Base-by-base conservation (phyloP, 257 asterid genomes). In the Oldenlandia corymbosa region DNA sequence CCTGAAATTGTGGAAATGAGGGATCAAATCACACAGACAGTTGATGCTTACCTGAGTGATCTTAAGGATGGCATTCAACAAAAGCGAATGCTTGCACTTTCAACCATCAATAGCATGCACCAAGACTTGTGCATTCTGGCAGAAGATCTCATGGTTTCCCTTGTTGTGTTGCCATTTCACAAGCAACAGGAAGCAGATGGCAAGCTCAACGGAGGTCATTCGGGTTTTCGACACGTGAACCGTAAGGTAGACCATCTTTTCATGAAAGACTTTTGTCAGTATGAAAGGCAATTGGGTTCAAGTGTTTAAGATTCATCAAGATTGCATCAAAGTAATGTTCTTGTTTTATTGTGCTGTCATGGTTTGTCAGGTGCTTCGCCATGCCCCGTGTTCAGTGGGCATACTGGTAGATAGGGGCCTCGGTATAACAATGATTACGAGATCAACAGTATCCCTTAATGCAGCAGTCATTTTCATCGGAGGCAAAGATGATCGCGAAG, bases 381-480 rank as follows among this genome's bases (percentile, higher is more conserved):
- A 89, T 36, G 86, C 97, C 28, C 97, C 94, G 1, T 89, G 99
- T 73, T 89, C 99, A 0, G 84, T 92, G 0, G 99, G 94, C 8
- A 89, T 89, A 30, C 58, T 89, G 54, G 96, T 89, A 0, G 99
- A 92, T 64, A 81, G 97, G 0, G 97, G 97, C 10, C 91, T 92
- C 2, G 99, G 97, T 7, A 13, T 77, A n/a, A 59, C 78, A 20
- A 67, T 53, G 17, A 54, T 92, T 30, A 64, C 93, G 10, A 72
- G 85, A 75, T 63, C 88, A 50, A 1, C 83, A n/a, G 45, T 75
- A 20, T 68, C 87, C 60, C 85, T 89, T 52, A 79, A 78, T 10
- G 97, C 91, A 10, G 97, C 97, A 1, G 91, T 92, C 28, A 90
- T 92, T 27, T 92, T 92, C 81, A 92, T 92, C 0, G 99, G 99